These are phyloP conservation scores for Chenopodium quinoa DNA, from an alignment of 148 eudicot species.

Conservation along the genomic window DNA sequence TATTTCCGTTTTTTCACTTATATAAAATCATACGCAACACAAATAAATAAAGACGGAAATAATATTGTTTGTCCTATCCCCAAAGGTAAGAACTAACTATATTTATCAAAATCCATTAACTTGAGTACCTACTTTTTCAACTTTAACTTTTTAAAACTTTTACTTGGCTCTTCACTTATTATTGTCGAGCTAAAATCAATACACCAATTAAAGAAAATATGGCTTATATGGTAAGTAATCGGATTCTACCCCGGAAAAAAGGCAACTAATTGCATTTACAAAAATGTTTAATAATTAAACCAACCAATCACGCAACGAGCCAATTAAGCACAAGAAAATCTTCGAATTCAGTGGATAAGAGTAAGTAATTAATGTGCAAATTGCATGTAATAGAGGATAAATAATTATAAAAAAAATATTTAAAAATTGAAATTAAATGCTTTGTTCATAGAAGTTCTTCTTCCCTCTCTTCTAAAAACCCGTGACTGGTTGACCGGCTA, in stretches of 20 bases:
- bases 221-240: neutral
- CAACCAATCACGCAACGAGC: conserved; percentile 9
- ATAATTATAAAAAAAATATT: neutral
- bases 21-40: too few relatives aligned
- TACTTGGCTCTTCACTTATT: neutral
- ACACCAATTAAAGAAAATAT: neutral
- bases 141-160: neutral
- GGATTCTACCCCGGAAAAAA: neutral
- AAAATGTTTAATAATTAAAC: neutral
- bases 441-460: conserved; percentile 11
- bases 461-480: neutral
- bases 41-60: too few relatives aligned
- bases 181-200: neutral
- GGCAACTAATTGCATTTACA: neutral
- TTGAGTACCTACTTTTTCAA: neutral
- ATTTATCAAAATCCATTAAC: too few relatives aligned
- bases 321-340: neutral
- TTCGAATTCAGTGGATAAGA: conserved; percentile 9
- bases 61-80: neutral
- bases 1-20: too few relatives aligned
- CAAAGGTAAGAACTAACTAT: neutral
- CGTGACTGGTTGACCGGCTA: conserved; percentile 23
- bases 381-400: neutral
- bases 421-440: conserved; percentile 11
- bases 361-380: conserved; percentile 12